A percentile compares a stretch with the other conserved stretches of the same genome.
Evolutionary conservation across 2,329 filamentous ascomycete species (phyloP).

Genomic region (Zasmidium citrigriseum): DNA sequence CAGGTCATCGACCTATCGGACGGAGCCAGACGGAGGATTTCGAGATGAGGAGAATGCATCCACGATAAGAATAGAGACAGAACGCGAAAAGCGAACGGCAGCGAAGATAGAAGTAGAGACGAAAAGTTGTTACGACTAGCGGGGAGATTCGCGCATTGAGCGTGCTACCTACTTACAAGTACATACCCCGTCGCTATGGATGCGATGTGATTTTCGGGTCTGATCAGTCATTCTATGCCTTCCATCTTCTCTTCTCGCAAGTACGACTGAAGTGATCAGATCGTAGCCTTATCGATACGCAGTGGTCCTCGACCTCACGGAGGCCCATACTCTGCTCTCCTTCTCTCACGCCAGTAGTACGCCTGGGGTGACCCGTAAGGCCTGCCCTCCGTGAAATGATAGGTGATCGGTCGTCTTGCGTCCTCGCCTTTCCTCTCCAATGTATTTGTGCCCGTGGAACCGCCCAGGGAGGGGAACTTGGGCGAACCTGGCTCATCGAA

Average conservation of each 20-base stretch:
- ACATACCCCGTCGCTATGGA: no score
- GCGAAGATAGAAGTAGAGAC: no score
- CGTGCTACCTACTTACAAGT: no score
- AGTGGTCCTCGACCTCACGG: no score
- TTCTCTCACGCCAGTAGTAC: slow-evolving; percentile 3
- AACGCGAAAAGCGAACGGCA: no score
- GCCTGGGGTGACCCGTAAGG: slow-evolving; percentile 9
- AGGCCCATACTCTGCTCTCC: slow-evolving; percentile 7
- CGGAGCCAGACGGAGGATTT: slow-evolving; percentile 32
- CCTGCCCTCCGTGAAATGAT: slow-evolving; percentile 7
- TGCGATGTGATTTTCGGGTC: no score
- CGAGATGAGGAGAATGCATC: slow-evolving; percentile 29
- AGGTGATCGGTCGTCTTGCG: background rate
- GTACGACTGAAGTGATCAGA: no score
- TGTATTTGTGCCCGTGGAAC: slow-evolving; percentile 4
- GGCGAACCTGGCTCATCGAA: slow-evolving; percentile 5
- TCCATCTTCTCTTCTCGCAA: no score
- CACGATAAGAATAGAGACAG: background rate
- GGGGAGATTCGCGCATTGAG: no score
- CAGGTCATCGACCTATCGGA: slow-evolving; percentile 17
- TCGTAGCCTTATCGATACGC: no score
- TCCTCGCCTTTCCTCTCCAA: slow-evolving; percentile 6
- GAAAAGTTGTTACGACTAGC: no score
- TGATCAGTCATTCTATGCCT: no score
- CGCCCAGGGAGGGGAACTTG: slow-evolving; percentile 5